A percentile compares a stretch with the other conserved stretches of the same genome.
Evolutionary conservation across 495 filamentous ascomycete species (phyloP).

Genomic region (Penicillium lagena): DNA sequence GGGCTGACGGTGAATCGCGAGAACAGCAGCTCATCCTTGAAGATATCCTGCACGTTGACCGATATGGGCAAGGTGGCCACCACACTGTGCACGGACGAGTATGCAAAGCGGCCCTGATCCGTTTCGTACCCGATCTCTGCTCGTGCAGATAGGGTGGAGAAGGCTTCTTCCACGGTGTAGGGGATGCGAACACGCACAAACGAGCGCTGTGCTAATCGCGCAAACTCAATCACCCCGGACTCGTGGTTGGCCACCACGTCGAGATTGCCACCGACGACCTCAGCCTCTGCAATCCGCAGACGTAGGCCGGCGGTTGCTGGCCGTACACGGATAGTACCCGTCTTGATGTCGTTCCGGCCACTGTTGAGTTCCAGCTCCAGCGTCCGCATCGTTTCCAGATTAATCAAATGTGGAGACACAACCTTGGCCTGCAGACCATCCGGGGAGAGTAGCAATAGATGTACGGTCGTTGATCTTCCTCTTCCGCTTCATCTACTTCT

Average conservation of each 20-base stretch:
- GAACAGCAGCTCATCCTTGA: constrained; percentile 75
- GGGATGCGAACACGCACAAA: constrained; percentile 61
- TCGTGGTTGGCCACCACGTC: constrained; percentile 50
- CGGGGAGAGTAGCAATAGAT: constrained; percentile 45
- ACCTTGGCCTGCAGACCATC: constrained; percentile 44
- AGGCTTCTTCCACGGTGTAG: constrained; percentile 77
- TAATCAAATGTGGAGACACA: constrained; percentile 42
- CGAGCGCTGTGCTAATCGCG: constrained; percentile 40
- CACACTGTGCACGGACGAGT: constrained; percentile 52
- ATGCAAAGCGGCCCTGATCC: constrained; percentile 63
- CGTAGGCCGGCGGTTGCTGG: constrained; percentile 84
- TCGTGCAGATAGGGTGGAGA: constrained; percentile 63
- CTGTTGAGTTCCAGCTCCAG: constrained; percentile 67
- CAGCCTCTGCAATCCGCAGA: constrained; percentile 67
- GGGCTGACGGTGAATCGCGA: constrained; percentile 87
- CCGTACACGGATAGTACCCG: constrained; percentile 64
- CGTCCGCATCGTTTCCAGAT: constrained; percentile 69
- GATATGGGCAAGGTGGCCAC: constrained; percentile 74
- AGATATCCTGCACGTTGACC: constrained; percentile 95
- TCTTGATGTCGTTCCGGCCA: constrained; percentile 70
- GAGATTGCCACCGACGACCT: constrained; percentile 49
- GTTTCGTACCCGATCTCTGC: constrained; percentile 77
- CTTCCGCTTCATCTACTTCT: constrained; percentile 34
- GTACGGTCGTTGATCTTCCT: constrained; percentile 29
- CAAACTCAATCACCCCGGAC: constrained; percentile 63